phyloP scores from a whole-genome alignment of 305 asterid genomes.

The Fraxinus sp. region DNA sequence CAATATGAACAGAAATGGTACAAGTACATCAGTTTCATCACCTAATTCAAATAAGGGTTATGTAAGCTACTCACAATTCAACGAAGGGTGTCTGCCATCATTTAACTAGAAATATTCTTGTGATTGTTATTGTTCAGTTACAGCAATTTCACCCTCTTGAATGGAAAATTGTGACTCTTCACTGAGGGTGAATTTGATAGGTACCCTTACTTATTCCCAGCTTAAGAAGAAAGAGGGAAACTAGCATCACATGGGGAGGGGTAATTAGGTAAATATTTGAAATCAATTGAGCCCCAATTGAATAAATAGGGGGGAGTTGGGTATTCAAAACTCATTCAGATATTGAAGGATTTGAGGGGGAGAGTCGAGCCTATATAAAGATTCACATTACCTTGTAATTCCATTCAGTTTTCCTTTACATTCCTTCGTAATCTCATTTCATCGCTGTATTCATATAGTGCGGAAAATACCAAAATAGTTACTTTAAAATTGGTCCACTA shows the following conservation, averaged over 20 bases:
- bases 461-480: neutral
- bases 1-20: neutral
- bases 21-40: neutral
- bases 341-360: neutral
- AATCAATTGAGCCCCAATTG: neutral
- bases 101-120: neutral
- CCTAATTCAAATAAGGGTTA: neutral
- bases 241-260: neutral
- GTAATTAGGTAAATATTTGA: neutral
- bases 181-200: neutral
- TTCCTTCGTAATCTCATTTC: neutral
- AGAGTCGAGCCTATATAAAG: neutral
- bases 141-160: neutral
- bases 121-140: neutral
- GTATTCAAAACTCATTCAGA: neutral
- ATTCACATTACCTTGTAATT: neutral
- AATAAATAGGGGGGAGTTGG: neutral
- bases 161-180: neutral
- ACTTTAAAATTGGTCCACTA: neutral
- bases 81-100: neutral
- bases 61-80: neutral
- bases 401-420: neutral
- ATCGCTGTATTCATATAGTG: neutral
- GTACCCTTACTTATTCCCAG: neutral
- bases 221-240: neutral